phyloP scores from a whole-genome alignment of 169 alveolate genomes.

The Besnoitia besnoiti region DNA sequence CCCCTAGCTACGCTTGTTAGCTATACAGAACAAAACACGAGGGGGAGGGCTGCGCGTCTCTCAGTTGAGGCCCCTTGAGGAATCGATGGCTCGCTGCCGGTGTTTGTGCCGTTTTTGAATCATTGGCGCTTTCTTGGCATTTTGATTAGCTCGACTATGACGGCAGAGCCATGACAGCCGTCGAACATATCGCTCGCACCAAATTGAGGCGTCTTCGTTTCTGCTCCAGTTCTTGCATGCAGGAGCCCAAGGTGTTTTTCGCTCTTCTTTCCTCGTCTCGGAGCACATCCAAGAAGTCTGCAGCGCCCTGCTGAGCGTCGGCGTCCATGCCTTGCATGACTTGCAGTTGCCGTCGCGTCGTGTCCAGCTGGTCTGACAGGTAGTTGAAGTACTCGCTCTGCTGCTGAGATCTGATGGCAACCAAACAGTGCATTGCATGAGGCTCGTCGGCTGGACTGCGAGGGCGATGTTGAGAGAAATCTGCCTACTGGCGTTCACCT shows the following conservation, averaged over 20 bases:
- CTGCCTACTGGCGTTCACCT: too few relatives aligned
- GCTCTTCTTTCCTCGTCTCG: neutral
- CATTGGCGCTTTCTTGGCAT: neutral
- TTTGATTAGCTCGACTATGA: neutral
- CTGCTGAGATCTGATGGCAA: slow-evolving; percentile 2
- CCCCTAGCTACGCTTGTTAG: neutral
- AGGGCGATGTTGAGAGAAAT: too few relatives aligned
- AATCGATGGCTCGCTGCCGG: too few relatives aligned
- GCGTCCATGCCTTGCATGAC: neutral
- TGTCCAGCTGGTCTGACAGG: slow-evolving; percentile 17
- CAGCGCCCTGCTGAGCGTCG: neutral
- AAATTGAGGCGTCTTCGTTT: neutral
- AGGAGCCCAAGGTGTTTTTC: neutral
- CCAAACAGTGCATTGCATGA: too few relatives aligned
- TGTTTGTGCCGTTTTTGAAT: too few relatives aligned
- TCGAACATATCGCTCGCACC: neutral
- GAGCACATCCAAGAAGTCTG: neutral
- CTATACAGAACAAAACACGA: neutral
- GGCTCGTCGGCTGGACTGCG: too few relatives aligned
- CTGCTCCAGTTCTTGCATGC: neutral
- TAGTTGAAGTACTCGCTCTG: neutral
- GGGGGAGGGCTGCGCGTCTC: too few relatives aligned
- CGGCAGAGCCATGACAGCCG: neutral
- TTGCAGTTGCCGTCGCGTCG: neutral
- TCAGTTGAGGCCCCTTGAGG: too few relatives aligned